Evolutionary conservation across 345 rosid genomes (phyloP).

Genomic region (Citrus sp.): DNA sequence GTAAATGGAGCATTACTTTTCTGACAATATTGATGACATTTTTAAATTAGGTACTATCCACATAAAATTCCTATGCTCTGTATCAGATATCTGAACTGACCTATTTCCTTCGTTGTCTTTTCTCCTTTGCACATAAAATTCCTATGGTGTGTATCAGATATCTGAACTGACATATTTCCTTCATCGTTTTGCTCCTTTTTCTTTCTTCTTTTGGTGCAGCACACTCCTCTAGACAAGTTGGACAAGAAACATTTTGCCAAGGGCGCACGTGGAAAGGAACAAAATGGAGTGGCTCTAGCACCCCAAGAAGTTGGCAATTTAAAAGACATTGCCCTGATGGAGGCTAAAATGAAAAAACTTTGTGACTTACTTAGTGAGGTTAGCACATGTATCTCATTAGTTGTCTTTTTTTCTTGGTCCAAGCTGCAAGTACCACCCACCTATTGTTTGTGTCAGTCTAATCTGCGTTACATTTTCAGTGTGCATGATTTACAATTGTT

Average conservation of each 20-base stretch:
- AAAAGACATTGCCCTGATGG: conserved; percentile 71
- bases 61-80: not conserved
- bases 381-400: conserved; percentile 16
- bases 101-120: not conserved
- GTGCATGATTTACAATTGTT: not conserved
- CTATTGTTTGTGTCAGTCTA: not conserved
- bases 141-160: not conserved
- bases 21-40: not conserved
- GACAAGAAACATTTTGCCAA: conserved; percentile 92
- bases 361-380: conserved; percentile 80
- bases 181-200: not conserved
- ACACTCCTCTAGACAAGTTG: conserved; percentile 73
- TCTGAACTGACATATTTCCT: not conserved
- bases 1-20: not conserved
- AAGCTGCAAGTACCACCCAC: not conserved
- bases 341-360: conserved; percentile 67
- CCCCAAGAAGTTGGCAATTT: conserved; percentile 40
- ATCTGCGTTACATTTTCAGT: conserved; percentile 1
- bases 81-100: not conserved
- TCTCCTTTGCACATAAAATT: not conserved
- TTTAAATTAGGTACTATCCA: not conserved
- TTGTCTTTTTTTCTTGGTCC: not conserved
- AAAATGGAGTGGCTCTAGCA: conserved; percentile 47
- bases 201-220: conserved; percentile 35
- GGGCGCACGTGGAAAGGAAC: conserved; percentile 47